Base-by-base conservation (phyloP, 1,284 basidiomycete species). In the Cystobasidium sp. region DNA sequence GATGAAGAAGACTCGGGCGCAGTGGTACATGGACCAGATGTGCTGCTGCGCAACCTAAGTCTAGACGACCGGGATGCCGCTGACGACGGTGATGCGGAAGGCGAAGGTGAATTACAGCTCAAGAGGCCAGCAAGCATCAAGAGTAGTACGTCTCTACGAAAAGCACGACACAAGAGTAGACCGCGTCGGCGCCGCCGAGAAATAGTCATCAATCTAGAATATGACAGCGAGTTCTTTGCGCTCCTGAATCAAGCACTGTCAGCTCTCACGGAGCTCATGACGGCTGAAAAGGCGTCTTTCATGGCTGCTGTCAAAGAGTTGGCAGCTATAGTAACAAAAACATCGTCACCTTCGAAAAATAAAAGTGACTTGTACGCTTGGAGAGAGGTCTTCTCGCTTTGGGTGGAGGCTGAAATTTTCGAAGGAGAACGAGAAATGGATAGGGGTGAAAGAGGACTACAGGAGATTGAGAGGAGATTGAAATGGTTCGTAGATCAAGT, bases 361-460 rank as follows among this genome's bases (percentile, higher is more conserved):
- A 86, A 86, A 78, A 85, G 86, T 24, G 95, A 98, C 79, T 83
- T 98, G n/a, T 94, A 93, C 80, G 87, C 88, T 3, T 97, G 95
- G 95, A 85, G 95, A 43, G 89, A 93, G 82, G 91, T 97, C 44
- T 97, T 98, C 80, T 87, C 89, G 63, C 83, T 96, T 1, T 97
- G 96, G 84, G 85, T 92, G 66, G 93, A 97, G 78, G 84, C 88
- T 1, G 90, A 96, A 80, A 89, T 97, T 6, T 97, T 97, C 79
- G 93, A 96, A 81, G 88, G 87, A 58, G 83, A 88, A 41, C 83
- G 86, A n/a, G 94, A 97, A 81, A 83, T 86, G 1, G 86, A 87
- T 75, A 83, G 90, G 7, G 93, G 93, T 1, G 92, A 95, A 31
- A 86, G 86, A 24, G 82, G 90, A 6, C 87, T 83, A 55, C 85